Evolutionary conservation across 2,329 filamentous ascomycete species (phyloP).

Genomic region (Hymenotorrendiella dingleyae): DNA sequence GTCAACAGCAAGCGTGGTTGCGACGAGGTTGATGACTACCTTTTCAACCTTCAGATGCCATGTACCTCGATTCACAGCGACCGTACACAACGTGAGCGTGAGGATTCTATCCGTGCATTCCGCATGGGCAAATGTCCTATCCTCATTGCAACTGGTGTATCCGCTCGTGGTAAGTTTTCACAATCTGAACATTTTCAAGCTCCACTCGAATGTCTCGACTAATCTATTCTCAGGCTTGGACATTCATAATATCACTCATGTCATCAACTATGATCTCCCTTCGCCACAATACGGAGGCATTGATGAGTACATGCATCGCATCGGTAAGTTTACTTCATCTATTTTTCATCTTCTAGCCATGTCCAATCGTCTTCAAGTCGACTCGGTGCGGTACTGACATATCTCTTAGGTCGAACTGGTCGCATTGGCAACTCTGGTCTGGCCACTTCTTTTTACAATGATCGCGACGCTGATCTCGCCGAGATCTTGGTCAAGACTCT

Average conservation of each 20-base stretch:
- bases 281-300: slow-evolving; percentile 73
- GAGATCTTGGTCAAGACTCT: slow-evolving; percentile 73
- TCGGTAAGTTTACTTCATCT: slow-evolving; percentile 52
- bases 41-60: slow-evolving; percentile 75
- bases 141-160: slow-evolving; percentile 78
- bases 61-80: slow-evolving; percentile 84
- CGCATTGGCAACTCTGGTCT: slow-evolving; percentile 84
- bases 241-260: slow-evolving; percentile 77
- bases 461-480: slow-evolving; percentile 67
- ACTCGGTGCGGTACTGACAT: slow-evolving; percentile 7
- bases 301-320: slow-evolving; percentile 88
- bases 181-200: too few relatives aligned
- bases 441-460: slow-evolving; percentile 84
- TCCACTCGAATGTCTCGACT: too few relatives aligned
- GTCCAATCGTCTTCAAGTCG: neutral
- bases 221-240: too few relatives aligned
- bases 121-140: slow-evolving; percentile 69
- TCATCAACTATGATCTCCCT: slow-evolving; percentile 91
- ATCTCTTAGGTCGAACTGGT: slow-evolving; percentile 69
- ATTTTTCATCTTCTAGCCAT: neutral
- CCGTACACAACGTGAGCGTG: slow-evolving; percentile 83
- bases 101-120: slow-evolving; percentile 86
- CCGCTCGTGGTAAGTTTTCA: too few relatives aligned
- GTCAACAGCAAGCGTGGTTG: slow-evolving; percentile 74
- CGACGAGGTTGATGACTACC: slow-evolving; percentile 80